A percentile compares a stretch with the other conserved stretches of the same genome.
Evolutionary conservation across 345 rosid genomes (phyloP).

Genomic region (Eucalyptus erythrocorys): DNA sequence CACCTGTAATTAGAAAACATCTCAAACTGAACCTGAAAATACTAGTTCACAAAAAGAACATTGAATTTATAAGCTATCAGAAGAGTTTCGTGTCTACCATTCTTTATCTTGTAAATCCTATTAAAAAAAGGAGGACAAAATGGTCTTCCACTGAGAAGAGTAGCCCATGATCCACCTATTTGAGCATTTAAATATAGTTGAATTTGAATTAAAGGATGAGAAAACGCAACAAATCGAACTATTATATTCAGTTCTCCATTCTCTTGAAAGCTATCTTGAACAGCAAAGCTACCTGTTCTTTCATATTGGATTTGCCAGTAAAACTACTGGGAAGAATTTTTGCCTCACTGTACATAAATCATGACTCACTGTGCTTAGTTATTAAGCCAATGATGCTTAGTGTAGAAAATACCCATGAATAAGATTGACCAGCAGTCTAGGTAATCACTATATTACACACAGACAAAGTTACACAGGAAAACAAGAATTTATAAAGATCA

Average conservation of each 20-base stretch:
- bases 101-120: background rate
- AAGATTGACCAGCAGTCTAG: background rate
- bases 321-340: background rate
- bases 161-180: background rate
- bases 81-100: background rate
- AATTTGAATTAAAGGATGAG: background rate
- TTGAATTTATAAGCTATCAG: background rate
- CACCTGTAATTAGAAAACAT: slow-evolving; percentile 42
- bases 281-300: background rate
- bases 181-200: background rate
- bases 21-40: background rate
- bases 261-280: background rate
- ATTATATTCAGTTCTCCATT: background rate
- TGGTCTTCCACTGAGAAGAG: background rate
- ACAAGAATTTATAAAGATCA: background rate
- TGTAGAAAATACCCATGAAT: background rate
- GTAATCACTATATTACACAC: background rate
- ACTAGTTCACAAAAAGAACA: background rate
- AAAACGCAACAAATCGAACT: background rate
- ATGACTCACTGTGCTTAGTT: background rate
- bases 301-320: background rate
- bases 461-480: background rate
- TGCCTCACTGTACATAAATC: background rate
- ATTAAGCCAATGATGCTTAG: background rate
- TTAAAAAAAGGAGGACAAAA: background rate